Base-by-base conservation (phyloP, 2,329 filamentous ascomycete species). In the Didymella exigua region DNA sequence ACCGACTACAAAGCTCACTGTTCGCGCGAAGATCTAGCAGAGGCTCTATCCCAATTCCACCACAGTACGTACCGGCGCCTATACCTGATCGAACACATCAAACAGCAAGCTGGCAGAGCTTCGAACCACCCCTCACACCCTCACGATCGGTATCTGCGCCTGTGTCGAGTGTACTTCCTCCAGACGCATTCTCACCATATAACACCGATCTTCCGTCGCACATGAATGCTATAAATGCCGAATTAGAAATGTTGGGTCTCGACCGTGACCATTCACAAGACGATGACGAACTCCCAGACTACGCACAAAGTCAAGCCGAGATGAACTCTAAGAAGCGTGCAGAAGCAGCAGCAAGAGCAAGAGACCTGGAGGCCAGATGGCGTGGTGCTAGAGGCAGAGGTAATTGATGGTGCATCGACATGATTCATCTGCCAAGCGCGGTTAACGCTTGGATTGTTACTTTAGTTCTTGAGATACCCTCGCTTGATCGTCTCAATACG, bases 271-370 rank as follows among this genome's bases (percentile, higher is more conserved):
- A 71, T 13, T 60, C 59, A n/a, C 58, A 54, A 2, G 62, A 68
- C 3, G 71, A 73, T 36, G 76, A 76, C 11, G 76, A 81, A 55
- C 57, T 81, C 13, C 79, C 79, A 0, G 72, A 79, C 56, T 81
- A 81, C 56, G 78, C 76, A 23, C 71, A 77, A 51, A 80, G 77
- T 53, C 79, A 81, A 62, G 77, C 76, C 11, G 76, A 80, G 56
- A 78, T 77, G 61, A 72, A 74, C 24, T 73, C 69, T 8, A 66
- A 57, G 38, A 76, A 71, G 49, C 65, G 78, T 27, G 61, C 61
- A 11, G 77, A 77, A 56, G 78, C 78, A n/a, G 69, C 75, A 11
- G 69, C 73, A 29, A 66, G 79, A 56, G 79, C 78, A 41, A 67
- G 75, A 49, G 79, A 81, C 53, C 54, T 81, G 54, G 77, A 79